Evolutionary conservation across 2,329 filamentous ascomycete genomes (phyloP), one percentile per base, ranked within the genome.

Genomic region (Dendryphion nanum): DNA sequence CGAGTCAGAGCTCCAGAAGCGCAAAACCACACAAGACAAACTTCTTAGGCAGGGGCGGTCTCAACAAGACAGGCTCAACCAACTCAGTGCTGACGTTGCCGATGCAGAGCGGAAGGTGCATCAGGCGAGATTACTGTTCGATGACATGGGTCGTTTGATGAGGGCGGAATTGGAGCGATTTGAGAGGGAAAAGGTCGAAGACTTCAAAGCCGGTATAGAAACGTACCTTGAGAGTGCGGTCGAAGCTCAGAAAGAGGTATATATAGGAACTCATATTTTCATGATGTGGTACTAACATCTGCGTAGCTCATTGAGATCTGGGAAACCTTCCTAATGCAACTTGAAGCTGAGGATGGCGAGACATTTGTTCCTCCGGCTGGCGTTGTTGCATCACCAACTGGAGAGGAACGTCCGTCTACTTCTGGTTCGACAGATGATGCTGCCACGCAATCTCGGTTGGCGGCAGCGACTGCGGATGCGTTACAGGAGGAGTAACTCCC

Each of bases 191-290:
- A 98, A 98, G 74, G 93, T 98, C 3, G 93, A 98, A 63, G 93
- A 98, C 63, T 98, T 98, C 68, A 98, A 98, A 75, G 93, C 86
- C 46, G 91, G 90, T 0, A 90, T 98, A 2, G 93, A 98, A 72
- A 98, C 93, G 1, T 98, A 95, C 69, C 69, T 98, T 54, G 93
- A 98, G 73, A 90, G 93, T 58, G 89, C 93, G 3, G 89, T 98
- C 4, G 93, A 98, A 69, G 93, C 91, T 38, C 93, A 98, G 72
- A 98, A 98, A 70, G 93, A 98, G 83, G 91, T 93, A 64, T 7
- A 15, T 30, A 30, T 16, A 12, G 15, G 5, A 26, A 13, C 6
- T 2, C 6, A 24, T 17, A 26, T 26, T 19, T 17, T 18, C 21
- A 18, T 32, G 2, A 17, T 18, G 23, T 13, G 13, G 17, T 35